Conservation (phyloP, 768 basidiomycete genomes). For the Rhodotorula kratochvilovae region DNA sequence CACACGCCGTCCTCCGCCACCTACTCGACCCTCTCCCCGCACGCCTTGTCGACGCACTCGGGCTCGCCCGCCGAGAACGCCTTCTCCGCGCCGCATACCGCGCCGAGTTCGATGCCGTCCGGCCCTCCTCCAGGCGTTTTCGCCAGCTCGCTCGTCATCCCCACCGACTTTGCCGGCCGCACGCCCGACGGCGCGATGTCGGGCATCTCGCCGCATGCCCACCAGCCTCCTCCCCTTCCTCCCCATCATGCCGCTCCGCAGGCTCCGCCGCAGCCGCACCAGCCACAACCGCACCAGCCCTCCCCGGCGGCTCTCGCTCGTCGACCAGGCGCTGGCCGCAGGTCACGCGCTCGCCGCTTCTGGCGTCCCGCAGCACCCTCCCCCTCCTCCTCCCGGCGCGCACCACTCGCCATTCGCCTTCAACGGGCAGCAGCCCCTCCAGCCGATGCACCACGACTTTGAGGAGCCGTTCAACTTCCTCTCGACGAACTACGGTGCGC, state of each 20-base stretch:
- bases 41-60: constrained; percentile 27
- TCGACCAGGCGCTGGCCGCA: constrained; percentile 17
- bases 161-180: constrained; percentile 10
- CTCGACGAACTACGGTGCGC: constrained; percentile 33
- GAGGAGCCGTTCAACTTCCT: constrained; percentile 37
- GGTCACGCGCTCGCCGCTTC: not conserved
- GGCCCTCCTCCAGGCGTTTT: constrained; percentile 15
- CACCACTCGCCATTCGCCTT: constrained; percentile 13
- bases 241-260: not conserved
- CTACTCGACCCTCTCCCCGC: constrained; percentile 29
- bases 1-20: constrained; percentile 23
- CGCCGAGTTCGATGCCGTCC: not conserved
- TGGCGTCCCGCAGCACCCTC: not conserved
- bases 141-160: constrained; percentile 29
- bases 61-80: constrained; percentile 34
- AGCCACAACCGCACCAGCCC: not conserved
- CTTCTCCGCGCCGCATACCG: constrained; percentile 6
- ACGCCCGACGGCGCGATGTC: not conserved
- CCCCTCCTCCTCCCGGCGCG: not conserved
- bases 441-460: constrained; percentile 18
- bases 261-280: not conserved
- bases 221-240: not conserved
- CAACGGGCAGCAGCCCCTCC: constrained; percentile 12
- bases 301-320: constrained; percentile 16
- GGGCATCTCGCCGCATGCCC: not conserved